Percentiles rank a stretch among this genome's conserved stretches.
Evolutionary conservation across 495 filamentous ascomycete genomes (phyloP).

Genomic region (Penicillium alfredii): DNA sequence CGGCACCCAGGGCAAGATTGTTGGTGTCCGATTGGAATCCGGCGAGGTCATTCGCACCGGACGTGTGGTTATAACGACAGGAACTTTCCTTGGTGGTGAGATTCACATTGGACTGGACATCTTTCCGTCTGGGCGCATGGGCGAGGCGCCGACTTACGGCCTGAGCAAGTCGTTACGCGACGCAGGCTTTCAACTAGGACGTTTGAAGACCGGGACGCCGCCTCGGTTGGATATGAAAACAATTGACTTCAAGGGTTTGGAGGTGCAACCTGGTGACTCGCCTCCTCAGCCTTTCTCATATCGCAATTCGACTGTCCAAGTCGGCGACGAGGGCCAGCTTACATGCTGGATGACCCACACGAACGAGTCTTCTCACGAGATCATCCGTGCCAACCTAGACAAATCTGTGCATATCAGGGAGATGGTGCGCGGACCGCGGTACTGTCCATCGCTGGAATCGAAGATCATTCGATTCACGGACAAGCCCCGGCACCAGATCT

Average conservation of each 20-base stretch:
- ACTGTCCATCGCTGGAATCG: constrained; percentile 92
- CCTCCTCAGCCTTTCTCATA: constrained; percentile 90
- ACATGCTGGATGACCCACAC: constrained; percentile 80
- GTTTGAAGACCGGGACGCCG: constrained; percentile 93
- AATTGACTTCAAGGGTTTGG: constrained; percentile 70
- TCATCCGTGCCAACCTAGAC: constrained; percentile 80
- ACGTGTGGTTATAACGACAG: constrained; percentile 89
- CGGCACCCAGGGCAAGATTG: constrained; percentile 65
- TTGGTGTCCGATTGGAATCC: constrained; percentile 80
- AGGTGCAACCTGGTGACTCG: constrained; percentile 72
- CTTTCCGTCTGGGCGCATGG: constrained; percentile 84
- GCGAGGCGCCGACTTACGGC: constrained; percentile 89
- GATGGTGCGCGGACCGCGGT: constrained; percentile 87
- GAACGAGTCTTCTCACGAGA: constrained; percentile 72
- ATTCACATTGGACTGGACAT: constrained; percentile 89
- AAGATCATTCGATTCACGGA: constrained; percentile 85
- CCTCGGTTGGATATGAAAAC: constrained; percentile 76
- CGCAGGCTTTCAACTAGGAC: constrained; percentile 85
- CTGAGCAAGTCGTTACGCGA: constrained; percentile 85
- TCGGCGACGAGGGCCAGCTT: constrained; percentile 66
- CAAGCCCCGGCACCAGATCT: constrained; percentile 77
- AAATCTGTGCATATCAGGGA: constrained; percentile 95
- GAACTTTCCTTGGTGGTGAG: constrained; percentile 92
- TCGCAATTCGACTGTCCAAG: constrained; percentile 68
- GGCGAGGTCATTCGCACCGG: constrained; percentile 77